Conservation (phyloP, 345 rosid genomes). For the Euphorbia pulcherrima region DNA sequence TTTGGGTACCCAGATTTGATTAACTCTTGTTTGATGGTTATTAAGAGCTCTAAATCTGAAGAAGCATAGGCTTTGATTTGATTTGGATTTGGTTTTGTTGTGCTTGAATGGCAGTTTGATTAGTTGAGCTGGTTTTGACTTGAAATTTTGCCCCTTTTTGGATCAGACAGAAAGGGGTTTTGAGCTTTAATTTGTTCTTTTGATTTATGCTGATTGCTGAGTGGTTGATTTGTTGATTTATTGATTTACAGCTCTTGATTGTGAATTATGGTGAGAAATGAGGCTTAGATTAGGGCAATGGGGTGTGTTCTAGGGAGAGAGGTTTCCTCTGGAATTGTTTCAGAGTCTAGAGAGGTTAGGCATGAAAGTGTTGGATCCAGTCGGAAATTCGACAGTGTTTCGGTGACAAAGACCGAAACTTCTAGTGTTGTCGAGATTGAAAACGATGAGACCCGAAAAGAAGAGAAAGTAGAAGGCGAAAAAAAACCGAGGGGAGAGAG, state of each 20-base stretch:
- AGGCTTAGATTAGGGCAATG: conserved; percentile 57
- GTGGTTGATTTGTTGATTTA: too few relatives aligned
- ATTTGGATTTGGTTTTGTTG: conserved; percentile 12
- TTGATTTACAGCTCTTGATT: conserved; percentile 32
- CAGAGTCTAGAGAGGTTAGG: conserved; percentile 53
- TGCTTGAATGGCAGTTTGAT: conserved; percentile 12
- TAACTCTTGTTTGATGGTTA: too few relatives aligned
- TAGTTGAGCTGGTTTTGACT: conserved; percentile 20
- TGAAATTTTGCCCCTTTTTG: conserved; percentile 17
- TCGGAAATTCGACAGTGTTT: conserved; percentile 36
- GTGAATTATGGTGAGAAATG: conserved; percentile 57
- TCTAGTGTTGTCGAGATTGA: conserved; percentile 38
- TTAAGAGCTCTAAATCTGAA: conserved; percentile 11
- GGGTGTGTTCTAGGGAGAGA: conserved; percentile 93
- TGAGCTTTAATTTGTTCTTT: neutral
- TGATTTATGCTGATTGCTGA: conserved; percentile 13
- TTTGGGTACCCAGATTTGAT: neutral
- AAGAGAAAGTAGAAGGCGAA: conserved; percentile 49
- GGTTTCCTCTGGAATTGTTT: conserved; percentile 50
- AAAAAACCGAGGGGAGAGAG: conserved; percentile 51
- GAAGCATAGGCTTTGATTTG: neutral
- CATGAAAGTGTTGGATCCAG: conserved; percentile 41
- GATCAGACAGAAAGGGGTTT: conserved; percentile 25
- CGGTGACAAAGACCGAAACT: conserved; percentile 41
- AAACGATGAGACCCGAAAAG: conserved; percentile 50